Conservation (phyloP, 306 rosid species). For the Malus sylvestris region DNA sequence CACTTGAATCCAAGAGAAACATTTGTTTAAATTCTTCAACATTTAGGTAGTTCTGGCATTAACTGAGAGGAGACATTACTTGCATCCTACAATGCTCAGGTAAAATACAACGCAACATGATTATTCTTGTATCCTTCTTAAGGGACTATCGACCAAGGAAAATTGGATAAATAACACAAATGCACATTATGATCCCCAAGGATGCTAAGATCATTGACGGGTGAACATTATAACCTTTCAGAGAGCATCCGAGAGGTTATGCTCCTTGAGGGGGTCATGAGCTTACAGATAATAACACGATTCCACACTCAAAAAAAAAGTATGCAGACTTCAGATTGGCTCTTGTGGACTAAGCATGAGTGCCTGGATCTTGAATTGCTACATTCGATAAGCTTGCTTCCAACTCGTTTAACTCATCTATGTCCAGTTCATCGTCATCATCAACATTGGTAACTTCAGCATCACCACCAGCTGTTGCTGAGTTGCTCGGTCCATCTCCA, state of each 20-base stretch:
- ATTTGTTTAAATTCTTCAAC: background rate
- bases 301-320: background rate
- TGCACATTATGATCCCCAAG: background rate
- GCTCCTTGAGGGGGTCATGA: background rate
- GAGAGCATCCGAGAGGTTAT: background rate
- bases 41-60: background rate
- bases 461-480: conserved; percentile 25
- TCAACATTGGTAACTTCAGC: conserved; percentile 10
- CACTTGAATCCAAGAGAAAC: background rate
- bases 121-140: background rate
- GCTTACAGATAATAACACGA: background rate
- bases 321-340: background rate
- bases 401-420: conserved; percentile 47
- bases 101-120: background rate
- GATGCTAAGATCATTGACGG: background rate
- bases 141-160: background rate
- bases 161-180: background rate
- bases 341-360: background rate
- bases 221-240: background rate
- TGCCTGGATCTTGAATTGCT: conserved; percentile 23
- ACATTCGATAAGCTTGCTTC: conserved; percentile 50
- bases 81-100: background rate
- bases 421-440: conserved; percentile 42
- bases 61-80: background rate
- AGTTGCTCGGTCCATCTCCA: conserved; percentile 25